Percentiles rank a stretch among this genome's conserved stretches.
phyloP scores from a whole-genome alignment of 331 rosid genomes.

The Pyrus hybrid region DNA sequence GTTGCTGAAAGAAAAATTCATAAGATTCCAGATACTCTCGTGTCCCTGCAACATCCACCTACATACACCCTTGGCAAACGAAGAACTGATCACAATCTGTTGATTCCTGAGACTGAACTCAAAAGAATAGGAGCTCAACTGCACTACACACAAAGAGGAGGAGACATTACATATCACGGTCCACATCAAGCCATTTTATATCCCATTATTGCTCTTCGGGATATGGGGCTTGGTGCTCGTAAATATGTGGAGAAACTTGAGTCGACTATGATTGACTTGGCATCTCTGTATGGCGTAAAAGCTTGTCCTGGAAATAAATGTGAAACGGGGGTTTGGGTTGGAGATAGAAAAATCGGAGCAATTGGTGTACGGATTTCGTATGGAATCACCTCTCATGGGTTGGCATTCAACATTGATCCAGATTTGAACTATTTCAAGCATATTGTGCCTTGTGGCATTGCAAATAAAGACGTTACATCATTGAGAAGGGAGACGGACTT shows the following conservation, averaged over 20 bases:
- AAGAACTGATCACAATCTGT: slow-evolving; percentile 56
- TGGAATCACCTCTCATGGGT: slow-evolving; percentile 76
- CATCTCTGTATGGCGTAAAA: slow-evolving; percentile 54
- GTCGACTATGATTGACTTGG: slow-evolving; percentile 64
- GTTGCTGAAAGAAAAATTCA: slow-evolving; percentile 45
- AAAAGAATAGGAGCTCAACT: slow-evolving; percentile 65
- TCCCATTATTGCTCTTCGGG: slow-evolving; percentile 63
- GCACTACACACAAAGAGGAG: slow-evolving; percentile 65
- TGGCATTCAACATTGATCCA: slow-evolving; percentile 82
- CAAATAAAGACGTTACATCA: slow-evolving; percentile 68
- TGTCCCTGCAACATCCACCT: slow-evolving; percentile 68
- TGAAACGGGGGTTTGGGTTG: slow-evolving; percentile 83
- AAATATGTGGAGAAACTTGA: slow-evolving; percentile 67
- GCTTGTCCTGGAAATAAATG: slow-evolving; percentile 57
- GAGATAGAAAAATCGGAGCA: slow-evolving; percentile 73
- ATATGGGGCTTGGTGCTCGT: slow-evolving; percentile 62
- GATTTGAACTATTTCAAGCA: slow-evolving; percentile 62
- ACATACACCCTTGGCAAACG: slow-evolving; percentile 76
- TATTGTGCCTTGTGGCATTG: slow-evolving; percentile 81
- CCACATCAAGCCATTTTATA: slow-evolving; percentile 69
- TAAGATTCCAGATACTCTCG: slow-evolving; percentile 45
- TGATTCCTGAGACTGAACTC: slow-evolving; percentile 49
- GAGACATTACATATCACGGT: slow-evolving; percentile 85
- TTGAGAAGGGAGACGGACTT: slow-evolving; percentile 48
- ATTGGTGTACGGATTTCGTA: slow-evolving; percentile 62